Percentiles rank a stretch among this genome's conserved stretches.
These are phyloP conservation scores for Chrysopogon serrulatus DNA, from an alignment of 176 grass and related monocot genomes.

Conservation along the genomic window DNA sequence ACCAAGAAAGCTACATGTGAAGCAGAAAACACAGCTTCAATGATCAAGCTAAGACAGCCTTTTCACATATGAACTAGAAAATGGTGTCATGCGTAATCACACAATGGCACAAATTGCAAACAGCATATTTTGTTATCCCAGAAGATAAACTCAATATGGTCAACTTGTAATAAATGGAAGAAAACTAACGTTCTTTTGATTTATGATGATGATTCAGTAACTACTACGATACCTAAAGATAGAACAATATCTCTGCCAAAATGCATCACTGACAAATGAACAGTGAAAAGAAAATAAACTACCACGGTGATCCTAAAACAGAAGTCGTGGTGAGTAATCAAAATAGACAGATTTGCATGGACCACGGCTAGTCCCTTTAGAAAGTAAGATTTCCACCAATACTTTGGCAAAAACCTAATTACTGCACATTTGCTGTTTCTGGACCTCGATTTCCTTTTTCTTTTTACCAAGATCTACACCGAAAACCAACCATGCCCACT, in stretches of 20 bases:
- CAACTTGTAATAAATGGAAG: neutral
- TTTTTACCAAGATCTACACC: constrained; percentile 40
- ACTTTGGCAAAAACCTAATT: constrained; percentile 26
- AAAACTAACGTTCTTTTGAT: neutral
- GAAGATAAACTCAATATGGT: neutral
- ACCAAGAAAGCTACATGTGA: too few species aligned
- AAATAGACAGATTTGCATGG: neutral
- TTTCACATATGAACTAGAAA: neutral
- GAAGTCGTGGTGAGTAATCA: constrained; percentile 15
- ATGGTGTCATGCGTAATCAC: neutral
- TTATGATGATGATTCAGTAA: constrained; percentile 10
- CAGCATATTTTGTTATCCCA: neutral
- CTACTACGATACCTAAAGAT: neutral
- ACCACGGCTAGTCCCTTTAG: constrained; percentile 3
- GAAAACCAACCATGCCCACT: constrained; percentile 1
- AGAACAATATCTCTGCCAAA: neutral
- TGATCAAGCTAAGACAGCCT: too few species aligned
- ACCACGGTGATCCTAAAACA: neutral
- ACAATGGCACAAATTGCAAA: neutral
- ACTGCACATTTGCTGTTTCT: constrained; percentile 35
- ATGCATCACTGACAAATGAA: neutral
- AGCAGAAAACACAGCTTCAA: too few species aligned
- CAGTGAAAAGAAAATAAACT: neutral
- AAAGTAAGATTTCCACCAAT: constrained; percentile 32
- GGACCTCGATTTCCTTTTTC: constrained; percentile 26